Evolutionary conservation across 2,329 filamentous ascomycete genomes (phyloP), one percentile per base, ranked within the genome.

Genomic region (Colletotrichum sp.): DNA sequence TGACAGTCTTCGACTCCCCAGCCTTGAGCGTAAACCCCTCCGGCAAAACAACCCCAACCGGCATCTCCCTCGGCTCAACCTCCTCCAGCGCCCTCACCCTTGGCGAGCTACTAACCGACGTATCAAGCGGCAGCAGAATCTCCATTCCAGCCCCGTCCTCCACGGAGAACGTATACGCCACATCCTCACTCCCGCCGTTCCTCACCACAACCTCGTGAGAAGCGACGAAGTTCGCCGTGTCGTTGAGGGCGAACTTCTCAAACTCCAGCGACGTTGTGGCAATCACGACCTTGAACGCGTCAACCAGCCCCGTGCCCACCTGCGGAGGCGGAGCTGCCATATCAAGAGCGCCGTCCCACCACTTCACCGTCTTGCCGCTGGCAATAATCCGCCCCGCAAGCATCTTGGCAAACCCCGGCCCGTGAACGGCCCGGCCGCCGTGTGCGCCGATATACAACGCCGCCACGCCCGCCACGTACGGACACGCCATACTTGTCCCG

Each of bases 401-500:
- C 12, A 74, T 70, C 32, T 81, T 79, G 13, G 82, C 83, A 9
- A 83, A 82, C 8, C 76, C 80, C 34, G 80, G 80, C 32, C 83
- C 83, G 30, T 85, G 80, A 3, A 78, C 75, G 4, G 69, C 74
- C 6, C 82, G 82, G 4, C 83, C 82, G 16, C 84, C 84, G 64
- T 81, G 77, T 21, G 78, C 79, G 8, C 81, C 78, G 67, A 85
- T 80, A 55, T 83, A 85, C 16, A 85, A 79, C 24, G 83, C 84
- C 7, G 84, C 83, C 57, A 85, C 81, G 36, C 86, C 87, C 24
- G 87, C 87, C 8, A 87, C 82, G 68, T 87, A 87, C 1, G 87
- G 87, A 32, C 83, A 84, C 7, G 87, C 86, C 88, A 89, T 89
- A 3, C 86, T 88, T 0, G 88, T 90, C 60, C 88, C 88, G 60